A percentile compares a stretch with the other conserved stretches of the same genome.
Evolutionary conservation across 2,329 filamentous ascomycete genomes (phyloP).

Genomic region (Sporothrix brasiliensis): DNA sequence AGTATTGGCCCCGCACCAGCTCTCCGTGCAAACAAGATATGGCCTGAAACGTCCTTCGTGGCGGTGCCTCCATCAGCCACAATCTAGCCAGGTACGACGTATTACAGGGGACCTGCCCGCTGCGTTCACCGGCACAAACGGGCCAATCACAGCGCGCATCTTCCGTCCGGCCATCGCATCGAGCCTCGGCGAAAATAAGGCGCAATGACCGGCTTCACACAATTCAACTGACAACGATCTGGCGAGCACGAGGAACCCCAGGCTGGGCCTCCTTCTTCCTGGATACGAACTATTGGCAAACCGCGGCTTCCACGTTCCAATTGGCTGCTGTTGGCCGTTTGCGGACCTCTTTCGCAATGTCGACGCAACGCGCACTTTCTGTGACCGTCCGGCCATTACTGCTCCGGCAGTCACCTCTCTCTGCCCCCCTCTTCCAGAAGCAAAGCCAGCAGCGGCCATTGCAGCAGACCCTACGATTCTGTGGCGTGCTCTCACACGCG

Average conservation of each 20-base stretch:
- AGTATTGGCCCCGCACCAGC: background rate
- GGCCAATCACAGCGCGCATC: conserved; percentile 1
- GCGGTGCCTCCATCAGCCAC: conserved; percentile 21
- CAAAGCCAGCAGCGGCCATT: conserved; percentile 19
- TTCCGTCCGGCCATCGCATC: background rate
- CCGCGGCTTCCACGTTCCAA: background rate
- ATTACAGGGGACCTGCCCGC: background rate
- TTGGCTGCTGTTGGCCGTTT: background rate
- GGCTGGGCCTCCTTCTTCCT: background rate
- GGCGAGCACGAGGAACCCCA: background rate
- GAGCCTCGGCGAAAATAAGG: conserved; percentile 17
- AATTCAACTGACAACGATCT: background rate
- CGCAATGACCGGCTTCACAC: conserved; percentile 1
- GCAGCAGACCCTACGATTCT: background rate
- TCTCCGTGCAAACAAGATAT: too few species aligned
- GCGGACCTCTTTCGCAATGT: conserved; percentile 4
- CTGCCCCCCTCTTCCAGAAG: background rate
- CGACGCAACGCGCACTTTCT: background rate
- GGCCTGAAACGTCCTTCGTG: conserved; percentile 19
- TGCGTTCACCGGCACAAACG: background rate
- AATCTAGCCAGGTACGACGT: background rate
- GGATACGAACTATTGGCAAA: background rate
- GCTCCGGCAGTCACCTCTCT: background rate
- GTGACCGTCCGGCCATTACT: conserved; percentile 17
- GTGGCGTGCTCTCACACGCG: background rate